Evolutionary conservation across 352 stramenopile species (phyloP), one percentile per base, ranked within the genome.

Genomic region (Phytophthora cactorum): DNA sequence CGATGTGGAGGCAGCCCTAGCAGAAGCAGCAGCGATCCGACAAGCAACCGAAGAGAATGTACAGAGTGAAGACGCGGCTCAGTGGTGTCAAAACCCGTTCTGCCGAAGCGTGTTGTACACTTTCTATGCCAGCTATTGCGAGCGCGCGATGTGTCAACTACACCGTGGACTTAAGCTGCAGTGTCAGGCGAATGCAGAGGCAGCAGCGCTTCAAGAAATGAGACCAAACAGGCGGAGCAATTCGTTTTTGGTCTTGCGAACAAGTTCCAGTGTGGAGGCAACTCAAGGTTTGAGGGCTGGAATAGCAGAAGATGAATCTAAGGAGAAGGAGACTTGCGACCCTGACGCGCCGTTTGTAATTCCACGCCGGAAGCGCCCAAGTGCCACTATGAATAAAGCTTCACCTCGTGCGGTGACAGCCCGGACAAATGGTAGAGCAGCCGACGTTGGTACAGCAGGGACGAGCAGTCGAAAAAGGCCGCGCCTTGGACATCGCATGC

Each of bases 41-140:
- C 51, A 41, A 52, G 31, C 17, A 27, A 38, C 31, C n/a, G 31
- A 39, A 43, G 12, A 27, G 6, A 32, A 47, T 22, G 36, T 32
- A 32, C 28, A 57, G n/a, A 5, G 32, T 6, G 41, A 52, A 52
- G 50, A 32, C 27, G 28, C 38, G 45, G 22, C 5, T 10, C 60
- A 41, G 28, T 12, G 41, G 12, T 84, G 77, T 59, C 38, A 39
- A 52, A 90, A 88, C 34, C 78, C 82, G 44, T 85, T 88, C 54
- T 90, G 79, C 27, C 52, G 56, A 15, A 54, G 51, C 5, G 38
- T 14, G 31, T 51, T 88, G 45, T 27, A 14, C 17, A 89, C 77
- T 59, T 59, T 47, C n/a, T 64, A 66, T 15, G 52, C 61, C 15
- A 49, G 45, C 5, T 90, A 76, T 58, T 90, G 79, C 46, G 69